Evolutionary conservation across 345 rosid genomes (phyloP).

Genomic region (Lumnitzera littorea): DNA sequence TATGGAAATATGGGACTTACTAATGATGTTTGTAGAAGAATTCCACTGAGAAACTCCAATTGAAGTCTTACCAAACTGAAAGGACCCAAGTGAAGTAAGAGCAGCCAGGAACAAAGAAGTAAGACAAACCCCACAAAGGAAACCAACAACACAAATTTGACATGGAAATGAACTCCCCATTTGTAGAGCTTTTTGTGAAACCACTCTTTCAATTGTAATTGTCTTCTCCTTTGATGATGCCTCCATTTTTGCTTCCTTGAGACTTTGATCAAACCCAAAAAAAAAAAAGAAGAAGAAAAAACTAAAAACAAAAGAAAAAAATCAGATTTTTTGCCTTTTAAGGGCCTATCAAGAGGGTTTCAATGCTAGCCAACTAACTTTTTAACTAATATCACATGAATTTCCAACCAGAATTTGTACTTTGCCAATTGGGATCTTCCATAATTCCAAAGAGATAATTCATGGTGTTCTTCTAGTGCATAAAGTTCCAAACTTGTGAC

Average conservation of each 20-base stretch:
- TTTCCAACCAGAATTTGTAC: no score
- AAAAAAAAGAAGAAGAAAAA: constrained; percentile 1
- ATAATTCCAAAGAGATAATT: no score
- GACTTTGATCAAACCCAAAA: not conserved
- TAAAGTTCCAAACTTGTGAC: no score
- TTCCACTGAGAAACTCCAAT: constrained; percentile 43
- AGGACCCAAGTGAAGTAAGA: constrained; percentile 64
- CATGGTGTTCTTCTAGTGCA: no score
- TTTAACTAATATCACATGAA: constrained; percentile 4
- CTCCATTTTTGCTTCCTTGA: constrained; percentile 36
- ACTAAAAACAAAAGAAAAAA: not conserved
- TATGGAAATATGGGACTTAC: constrained; percentile 26
- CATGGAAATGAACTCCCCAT: constrained; percentile 85
- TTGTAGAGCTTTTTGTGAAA: constrained; percentile 79
- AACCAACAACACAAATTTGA: constrained; percentile 85
- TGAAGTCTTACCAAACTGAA: constrained; percentile 34
- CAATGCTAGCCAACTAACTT: not conserved
- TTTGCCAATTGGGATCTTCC: not conserved
- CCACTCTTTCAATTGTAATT: constrained; percentile 60
- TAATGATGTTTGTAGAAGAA: constrained; percentile 41
- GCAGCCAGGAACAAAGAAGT: constrained; percentile 78
- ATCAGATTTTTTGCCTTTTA: no score
- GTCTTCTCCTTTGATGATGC: constrained; percentile 42
- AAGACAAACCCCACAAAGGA: constrained; percentile 81
- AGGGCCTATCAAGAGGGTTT: not conserved